phyloP scores from a whole-genome alignment of 345 rosid species.

The Corchorus olitorius region DNA sequence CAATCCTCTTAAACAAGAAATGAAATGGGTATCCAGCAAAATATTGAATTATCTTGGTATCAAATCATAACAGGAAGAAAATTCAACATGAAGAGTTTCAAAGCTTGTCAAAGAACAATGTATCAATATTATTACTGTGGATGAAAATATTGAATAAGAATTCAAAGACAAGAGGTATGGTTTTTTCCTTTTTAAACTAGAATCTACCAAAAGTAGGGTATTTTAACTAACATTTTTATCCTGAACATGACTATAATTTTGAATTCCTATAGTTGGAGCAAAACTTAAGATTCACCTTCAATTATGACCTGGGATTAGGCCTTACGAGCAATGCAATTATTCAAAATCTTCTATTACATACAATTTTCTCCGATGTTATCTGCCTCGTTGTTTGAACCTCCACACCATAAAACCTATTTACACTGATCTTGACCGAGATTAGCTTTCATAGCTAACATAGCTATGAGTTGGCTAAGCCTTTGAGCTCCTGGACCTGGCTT shows the following conservation, averaged over 20 bases:
- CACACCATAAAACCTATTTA: conserved; percentile 49
- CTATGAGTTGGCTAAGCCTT: conserved; percentile 61
- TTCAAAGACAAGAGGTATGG: background rate
- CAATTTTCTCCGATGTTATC: background rate
- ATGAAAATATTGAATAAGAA: conserved; percentile 3
- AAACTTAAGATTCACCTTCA: background rate
- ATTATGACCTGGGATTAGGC: background rate
- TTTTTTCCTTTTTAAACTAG: background rate
- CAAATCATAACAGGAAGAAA: background rate
- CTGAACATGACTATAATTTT: background rate
- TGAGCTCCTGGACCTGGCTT: conserved; percentile 77
- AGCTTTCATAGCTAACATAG: conserved; percentile 50
- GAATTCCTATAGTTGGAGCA: conserved; percentile 1
- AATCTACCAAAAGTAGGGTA: background rate
- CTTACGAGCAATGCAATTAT: background rate
- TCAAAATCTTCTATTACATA: background rate
- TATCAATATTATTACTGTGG: background rate
- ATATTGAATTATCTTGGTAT: background rate
- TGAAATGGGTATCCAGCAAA: background rate
- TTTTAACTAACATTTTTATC: background rate
- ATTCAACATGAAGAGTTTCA: background rate
- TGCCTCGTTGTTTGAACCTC: background rate
- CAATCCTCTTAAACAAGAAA: background rate
- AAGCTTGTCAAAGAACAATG: background rate
- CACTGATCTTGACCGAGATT: conserved; percentile 61